Evolutionary conservation across 345 rosid genomes (phyloP).

Genomic region (Eucalyptus melliodora): DNA sequence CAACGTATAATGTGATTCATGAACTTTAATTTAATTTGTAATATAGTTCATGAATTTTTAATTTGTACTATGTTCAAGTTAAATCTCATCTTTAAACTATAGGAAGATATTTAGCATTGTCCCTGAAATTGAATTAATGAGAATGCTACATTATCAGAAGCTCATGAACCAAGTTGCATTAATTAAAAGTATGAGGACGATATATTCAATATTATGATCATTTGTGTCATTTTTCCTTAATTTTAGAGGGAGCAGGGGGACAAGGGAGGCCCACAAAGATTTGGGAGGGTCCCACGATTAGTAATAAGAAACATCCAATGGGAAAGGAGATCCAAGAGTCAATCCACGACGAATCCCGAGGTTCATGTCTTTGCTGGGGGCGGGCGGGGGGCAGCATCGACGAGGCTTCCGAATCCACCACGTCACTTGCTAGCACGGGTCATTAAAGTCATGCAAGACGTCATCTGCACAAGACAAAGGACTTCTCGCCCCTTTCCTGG

Average conservation of each 20-base stretch:
- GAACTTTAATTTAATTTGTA: no score
- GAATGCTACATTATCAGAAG: no score
- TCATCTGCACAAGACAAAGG: neutral
- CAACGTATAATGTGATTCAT: fast-evolving
- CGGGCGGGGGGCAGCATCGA: neutral
- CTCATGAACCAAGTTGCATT: no score
- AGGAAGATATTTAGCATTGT: no score
- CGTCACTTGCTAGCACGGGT: neutral
- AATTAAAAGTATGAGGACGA: no score
- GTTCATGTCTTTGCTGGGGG: neutral
- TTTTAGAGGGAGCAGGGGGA: no score
- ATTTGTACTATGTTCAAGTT: no score
- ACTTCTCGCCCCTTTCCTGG: neutral
- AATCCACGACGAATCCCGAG: neutral
- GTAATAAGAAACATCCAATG: neutral
- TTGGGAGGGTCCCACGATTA: neutral
- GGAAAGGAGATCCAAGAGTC: neutral
- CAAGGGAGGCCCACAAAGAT: neutral
- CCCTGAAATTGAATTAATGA: no score
- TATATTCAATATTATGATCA: no score
- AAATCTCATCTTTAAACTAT: no score
- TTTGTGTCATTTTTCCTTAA: no score
- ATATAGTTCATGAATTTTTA: no score
- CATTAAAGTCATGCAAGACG: neutral
- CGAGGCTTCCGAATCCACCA: neutral